Conservation (phyloP, 2,329 filamentous ascomycete genomes). For the Cladophialophora exuberans region DNA sequence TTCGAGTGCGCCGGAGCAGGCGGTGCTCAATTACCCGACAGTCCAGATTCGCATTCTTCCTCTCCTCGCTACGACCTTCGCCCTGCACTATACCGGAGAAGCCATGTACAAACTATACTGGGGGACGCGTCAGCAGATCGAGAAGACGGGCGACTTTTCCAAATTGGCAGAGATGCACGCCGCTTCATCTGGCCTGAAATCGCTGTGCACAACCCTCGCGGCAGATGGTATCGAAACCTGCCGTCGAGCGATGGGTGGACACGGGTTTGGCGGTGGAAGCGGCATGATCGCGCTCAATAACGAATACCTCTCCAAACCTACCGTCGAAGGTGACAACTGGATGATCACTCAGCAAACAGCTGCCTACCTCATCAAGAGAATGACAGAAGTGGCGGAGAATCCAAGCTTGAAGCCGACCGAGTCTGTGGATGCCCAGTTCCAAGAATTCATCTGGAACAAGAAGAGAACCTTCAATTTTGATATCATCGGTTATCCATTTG, state of each 20-base stretch:
- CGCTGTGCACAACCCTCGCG: conserved; percentile 56
- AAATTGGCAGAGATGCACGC: conserved; percentile 56
- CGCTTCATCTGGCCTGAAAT: conserved; percentile 58
- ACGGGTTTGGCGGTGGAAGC: conserved; percentile 57
- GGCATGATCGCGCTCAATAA: conserved; percentile 57
- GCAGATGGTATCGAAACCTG: conserved; percentile 60
- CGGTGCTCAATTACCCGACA: conserved; percentile 58
- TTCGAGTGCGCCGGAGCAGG: conserved; percentile 43
- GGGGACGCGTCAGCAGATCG: conserved; percentile 50
- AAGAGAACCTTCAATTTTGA: conserved; percentile 30
- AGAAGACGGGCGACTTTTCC: conserved; percentile 52
- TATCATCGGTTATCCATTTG: conserved; percentile 41
- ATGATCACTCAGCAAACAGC: conserved; percentile 61
- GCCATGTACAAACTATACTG: conserved; percentile 57
- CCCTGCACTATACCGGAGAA: conserved; percentile 48
- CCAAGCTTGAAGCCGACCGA: conserved; percentile 41
- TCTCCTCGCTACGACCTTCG: conserved; percentile 57
- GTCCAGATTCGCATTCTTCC: conserved; percentile 58
- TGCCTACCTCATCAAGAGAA: conserved; percentile 57
- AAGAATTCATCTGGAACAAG: conserved; percentile 40
- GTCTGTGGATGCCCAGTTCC: conserved; percentile 47
- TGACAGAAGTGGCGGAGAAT: conserved; percentile 45
- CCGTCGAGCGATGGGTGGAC: conserved; percentile 57
- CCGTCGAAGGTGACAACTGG: conserved; percentile 61
- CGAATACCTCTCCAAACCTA: conserved; percentile 57